Evolutionary conservation across 306 rosid genomes (phyloP).

Genomic region (Dalbergia oliveri): DNA sequence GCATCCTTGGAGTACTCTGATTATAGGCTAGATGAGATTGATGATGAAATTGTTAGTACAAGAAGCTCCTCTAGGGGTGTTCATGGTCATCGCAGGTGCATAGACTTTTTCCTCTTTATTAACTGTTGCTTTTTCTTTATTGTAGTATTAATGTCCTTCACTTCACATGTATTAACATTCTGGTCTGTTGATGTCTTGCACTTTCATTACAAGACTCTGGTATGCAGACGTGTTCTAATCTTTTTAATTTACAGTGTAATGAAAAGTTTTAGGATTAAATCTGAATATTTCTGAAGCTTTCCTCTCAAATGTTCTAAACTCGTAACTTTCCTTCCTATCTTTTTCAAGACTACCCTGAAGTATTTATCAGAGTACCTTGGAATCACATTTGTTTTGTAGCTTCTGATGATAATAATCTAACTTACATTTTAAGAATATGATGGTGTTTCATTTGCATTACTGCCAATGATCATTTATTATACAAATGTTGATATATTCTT

Average conservation of each 20-base stretch:
- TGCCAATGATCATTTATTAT: neutral
- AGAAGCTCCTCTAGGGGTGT: slow-evolving; percentile 66
- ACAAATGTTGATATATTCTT: neutral
- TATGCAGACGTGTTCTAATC: slow-evolving; percentile 10
- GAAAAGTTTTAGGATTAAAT: neutral
- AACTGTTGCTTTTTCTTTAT: slow-evolving; percentile 10
- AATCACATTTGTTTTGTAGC: neutral
- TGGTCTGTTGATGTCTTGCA: neutral
- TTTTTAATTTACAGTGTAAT: neutral
- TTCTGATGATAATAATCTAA: neutral
- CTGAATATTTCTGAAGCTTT: neutral
- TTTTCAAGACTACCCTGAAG: neutral
- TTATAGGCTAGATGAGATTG: slow-evolving; percentile 73
- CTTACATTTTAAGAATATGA: neutral
- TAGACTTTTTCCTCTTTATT: slow-evolving; percentile 28
- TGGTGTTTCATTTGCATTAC: slow-evolving; percentile 18
- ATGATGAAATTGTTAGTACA: slow-evolving; percentile 73
- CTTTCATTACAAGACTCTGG: neutral
- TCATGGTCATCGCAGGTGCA: slow-evolving; percentile 79
- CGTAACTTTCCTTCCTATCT: neutral
- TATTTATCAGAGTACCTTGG: neutral
- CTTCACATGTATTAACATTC: slow-evolving; percentile 11
- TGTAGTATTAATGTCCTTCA: neutral
- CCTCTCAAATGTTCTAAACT: neutral
- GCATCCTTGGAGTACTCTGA: slow-evolving; percentile 79